Conservation (phyloP, 2,329 filamentous ascomycete species). For the Neopestalotiopsis rosae region DNA sequence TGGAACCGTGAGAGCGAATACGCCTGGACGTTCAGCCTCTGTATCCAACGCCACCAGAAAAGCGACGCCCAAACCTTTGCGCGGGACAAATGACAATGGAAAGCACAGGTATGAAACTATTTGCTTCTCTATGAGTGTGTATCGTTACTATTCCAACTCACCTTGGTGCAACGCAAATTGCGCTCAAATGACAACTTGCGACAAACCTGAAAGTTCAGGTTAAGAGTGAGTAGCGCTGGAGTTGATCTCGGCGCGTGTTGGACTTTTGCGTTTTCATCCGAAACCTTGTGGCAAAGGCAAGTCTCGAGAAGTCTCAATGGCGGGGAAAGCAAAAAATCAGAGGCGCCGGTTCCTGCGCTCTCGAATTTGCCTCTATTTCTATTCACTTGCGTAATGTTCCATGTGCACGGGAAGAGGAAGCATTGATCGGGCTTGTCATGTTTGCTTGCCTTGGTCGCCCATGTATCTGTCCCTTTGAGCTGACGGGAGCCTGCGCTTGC, state of each 20-base stretch:
- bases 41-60: conserved; percentile 35
- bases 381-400: background rate
- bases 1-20: conserved; percentile 64
- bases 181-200: background rate
- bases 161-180: background rate
- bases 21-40: conserved; percentile 38
- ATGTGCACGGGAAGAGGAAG: background rate
- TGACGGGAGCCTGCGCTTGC: conserved; percentile 35
- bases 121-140: conserved; percentile 5
- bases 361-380: background rate
- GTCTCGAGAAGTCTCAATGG: background rate
- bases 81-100: conserved; percentile 56
- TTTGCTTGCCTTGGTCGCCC: background rate
- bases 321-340: background rate
- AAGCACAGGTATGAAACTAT: conserved; percentile 48
- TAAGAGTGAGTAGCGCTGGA: background rate
- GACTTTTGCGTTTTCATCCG: conserved; percentile 11
- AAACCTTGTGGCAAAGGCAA: conserved; percentile 13
- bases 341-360: background rate
- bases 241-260: background rate
- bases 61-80: conserved; percentile 55
- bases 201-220: background rate
- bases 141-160: background rate
- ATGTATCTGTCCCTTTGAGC: conserved; percentile 23
- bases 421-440: background rate